Percentiles rank a stretch among this genome's conserved stretches.
These are phyloP conservation scores for Nannizzia gypsea DNA, from an alignment of 2,329 filamentous ascomycete genomes.

Conservation along the genomic window DNA sequence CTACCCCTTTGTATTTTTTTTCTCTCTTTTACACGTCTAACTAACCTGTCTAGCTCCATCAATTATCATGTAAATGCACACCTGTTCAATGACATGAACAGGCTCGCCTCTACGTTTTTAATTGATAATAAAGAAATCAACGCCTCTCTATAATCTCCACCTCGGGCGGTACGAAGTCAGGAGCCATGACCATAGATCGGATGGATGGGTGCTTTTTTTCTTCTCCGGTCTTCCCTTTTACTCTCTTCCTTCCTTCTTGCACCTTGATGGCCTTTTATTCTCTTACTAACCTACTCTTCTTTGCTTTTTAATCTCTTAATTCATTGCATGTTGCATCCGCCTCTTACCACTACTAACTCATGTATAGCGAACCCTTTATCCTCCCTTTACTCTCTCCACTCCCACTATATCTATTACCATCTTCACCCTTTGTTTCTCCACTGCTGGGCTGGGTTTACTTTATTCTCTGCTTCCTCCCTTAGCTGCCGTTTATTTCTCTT, in stretches of 20 bases:
- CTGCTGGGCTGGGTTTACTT: not conserved
- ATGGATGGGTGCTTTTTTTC: constrained; percentile 3
- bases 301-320: constrained; percentile 7
- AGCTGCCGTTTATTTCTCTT: too few species aligned
- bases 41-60: constrained; percentile 29
- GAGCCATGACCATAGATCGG: constrained; percentile 4
- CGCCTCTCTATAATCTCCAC: not conserved
- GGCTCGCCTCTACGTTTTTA: not conserved
- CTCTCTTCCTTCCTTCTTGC: not conserved
- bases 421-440: not conserved
- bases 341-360: not conserved
- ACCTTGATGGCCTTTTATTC: constrained; percentile 3
- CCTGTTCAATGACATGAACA: not conserved
- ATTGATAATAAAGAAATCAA: not conserved
- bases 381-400: not conserved
- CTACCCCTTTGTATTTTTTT: not conserved
- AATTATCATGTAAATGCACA: constrained; percentile 36
- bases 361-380: not conserved
- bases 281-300: not conserved
- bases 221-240: constrained; percentile 8
- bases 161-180: not conserved
- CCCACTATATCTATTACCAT: not conserved
- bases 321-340: not conserved
- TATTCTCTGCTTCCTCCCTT: not conserved
- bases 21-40: not conserved